Base-by-base conservation (phyloP, 768 basidiomycete species). In the Trametes punicea region DNA sequence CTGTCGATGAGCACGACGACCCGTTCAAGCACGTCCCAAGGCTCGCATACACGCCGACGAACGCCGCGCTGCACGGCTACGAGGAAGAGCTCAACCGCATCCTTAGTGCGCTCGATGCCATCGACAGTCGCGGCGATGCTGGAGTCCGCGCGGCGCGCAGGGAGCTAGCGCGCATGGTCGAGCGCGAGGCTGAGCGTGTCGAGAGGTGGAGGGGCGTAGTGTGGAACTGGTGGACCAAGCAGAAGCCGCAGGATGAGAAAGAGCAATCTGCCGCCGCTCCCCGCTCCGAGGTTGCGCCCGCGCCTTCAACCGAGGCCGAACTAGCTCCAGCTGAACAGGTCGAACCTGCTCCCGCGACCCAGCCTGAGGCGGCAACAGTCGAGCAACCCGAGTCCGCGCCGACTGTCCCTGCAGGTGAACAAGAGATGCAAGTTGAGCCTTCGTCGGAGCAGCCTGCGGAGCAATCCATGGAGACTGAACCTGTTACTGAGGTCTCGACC, bases 91-190 rank as follows among this genome's bases (percentile, higher is more conserved):
- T 90, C 30, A 79, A 79, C 52, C 80, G 80, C 36, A 69, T 91
- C 11, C 74, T 91, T n/a, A 75, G 79, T 42, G 76, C 76, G 59
- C 79, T 91, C 10, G 89, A 91, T 61, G 81, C 77, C 0, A 77
- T 91, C 20, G 81, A 87, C 62, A 86, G 82, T 61, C 78, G 76
- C 60, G 88, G 88, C 0, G 76, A 82, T 46, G 69, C 69, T 59
- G 70, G 67, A 0, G 78, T 92, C 6, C 71, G 88, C 44, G 71
- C 72, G 27, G 68, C 62, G 56, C 70, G 90, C 47, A 75, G 81
- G 62, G 66, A 69, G 3, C 71, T 84, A 2, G 87, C 86, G 41
- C 73, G 75, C 60, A 66, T 64, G 42, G 80, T 91, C 16, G 89
- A 90, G 71, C 61, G 63, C 46, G 88, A 86, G 69, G 76, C 84